Percentiles rank a stretch among this genome's conserved stretches.
Evolutionary conservation across 2,329 filamentous ascomycete species (phyloP).

Genomic region (Leptographium galeiforme): DNA sequence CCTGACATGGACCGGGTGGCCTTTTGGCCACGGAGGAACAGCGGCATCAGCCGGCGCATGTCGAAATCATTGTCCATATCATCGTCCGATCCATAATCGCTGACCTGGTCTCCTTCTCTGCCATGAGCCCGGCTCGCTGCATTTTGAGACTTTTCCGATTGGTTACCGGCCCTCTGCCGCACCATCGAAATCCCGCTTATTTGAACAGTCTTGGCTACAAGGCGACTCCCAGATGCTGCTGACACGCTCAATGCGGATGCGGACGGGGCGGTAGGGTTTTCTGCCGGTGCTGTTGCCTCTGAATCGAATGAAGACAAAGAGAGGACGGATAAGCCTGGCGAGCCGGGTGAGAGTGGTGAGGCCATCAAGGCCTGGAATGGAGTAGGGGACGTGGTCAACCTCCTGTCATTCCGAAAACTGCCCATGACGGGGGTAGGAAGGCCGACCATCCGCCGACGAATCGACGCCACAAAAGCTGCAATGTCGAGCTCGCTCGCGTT

Average conservation of each 20-base stretch:
- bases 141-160: neutral
- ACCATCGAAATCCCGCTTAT: neutral
- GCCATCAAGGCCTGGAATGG: neutral
- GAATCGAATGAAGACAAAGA: neutral
- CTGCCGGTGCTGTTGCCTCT: neutral
- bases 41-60: conserved; percentile 35
- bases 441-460: conserved; percentile 36
- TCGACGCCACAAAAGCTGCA: conserved; percentile 35
- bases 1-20: conserved; percentile 10
- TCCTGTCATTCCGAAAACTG: neutral
- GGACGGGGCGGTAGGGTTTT: no score
- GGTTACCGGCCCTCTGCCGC: neutral
- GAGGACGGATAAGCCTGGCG: neutral
- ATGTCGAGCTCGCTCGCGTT: conserved; percentile 41
- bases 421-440: conserved; percentile 17
- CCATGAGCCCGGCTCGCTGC: neutral
- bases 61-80: conserved; percentile 29
- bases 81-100: neutral
- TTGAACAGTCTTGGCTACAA: conserved; percentile 8
- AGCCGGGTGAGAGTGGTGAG: neutral
- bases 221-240: neutral
- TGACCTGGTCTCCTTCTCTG: neutral
- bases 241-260: neutral
- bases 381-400: neutral
- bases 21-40: conserved; percentile 21